A percentile compares a stretch with the other conserved stretches of the same genome.
These are phyloP conservation scores for Pseudotulostoma volvatum DNA, from an alignment of 495 filamentous ascomycete species.

Conservation along the genomic window DNA sequence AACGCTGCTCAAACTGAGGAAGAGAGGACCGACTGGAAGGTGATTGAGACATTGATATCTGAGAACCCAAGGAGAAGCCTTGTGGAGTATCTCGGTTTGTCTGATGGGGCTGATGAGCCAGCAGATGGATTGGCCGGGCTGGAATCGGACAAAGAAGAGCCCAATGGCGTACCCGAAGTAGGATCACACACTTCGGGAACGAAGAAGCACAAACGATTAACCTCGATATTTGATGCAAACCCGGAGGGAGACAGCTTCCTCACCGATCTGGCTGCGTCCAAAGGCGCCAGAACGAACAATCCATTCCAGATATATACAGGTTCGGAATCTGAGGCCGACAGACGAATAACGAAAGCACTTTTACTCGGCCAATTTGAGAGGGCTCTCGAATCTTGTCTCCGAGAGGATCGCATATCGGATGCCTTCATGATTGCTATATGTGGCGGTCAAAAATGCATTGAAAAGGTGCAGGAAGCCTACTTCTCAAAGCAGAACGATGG, in stretches of 20 bases:
- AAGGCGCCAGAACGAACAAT: constrained; percentile 66
- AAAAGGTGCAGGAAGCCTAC: constrained; percentile 85
- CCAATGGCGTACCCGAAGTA: constrained; percentile 33
- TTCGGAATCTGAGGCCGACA: constrained; percentile 64
- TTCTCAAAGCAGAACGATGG: constrained; percentile 64
- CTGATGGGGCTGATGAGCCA: constrained; percentile 37
- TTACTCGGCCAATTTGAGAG: constrained; percentile 83
- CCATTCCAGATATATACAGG: constrained; percentile 77
- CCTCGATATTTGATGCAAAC: constrained; percentile 68
- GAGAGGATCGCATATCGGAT: constrained; percentile 80
- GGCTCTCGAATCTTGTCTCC: constrained; percentile 73
- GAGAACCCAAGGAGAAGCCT: constrained; percentile 65
- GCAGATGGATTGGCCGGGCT: constrained; percentile 32
- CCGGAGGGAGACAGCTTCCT: constrained; percentile 69
- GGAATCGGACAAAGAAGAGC: constrained; percentile 28
- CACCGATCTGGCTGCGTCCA: constrained; percentile 55
- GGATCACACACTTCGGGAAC: constrained; percentile 25
- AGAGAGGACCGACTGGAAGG: constrained; percentile 90
- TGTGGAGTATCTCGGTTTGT: constrained; percentile 75
- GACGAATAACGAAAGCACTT: constrained; percentile 70
- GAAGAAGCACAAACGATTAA: constrained; percentile 45
- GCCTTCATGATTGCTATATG: constrained; percentile 98
- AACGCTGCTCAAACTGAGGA: constrained; percentile 59
- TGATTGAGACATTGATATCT: constrained; percentile 75
- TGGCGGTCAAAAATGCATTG: constrained; percentile 82